Base-by-base conservation (phyloP, 2,329 filamentous ascomycete species). In the Sphaerulina populicola region DNA sequence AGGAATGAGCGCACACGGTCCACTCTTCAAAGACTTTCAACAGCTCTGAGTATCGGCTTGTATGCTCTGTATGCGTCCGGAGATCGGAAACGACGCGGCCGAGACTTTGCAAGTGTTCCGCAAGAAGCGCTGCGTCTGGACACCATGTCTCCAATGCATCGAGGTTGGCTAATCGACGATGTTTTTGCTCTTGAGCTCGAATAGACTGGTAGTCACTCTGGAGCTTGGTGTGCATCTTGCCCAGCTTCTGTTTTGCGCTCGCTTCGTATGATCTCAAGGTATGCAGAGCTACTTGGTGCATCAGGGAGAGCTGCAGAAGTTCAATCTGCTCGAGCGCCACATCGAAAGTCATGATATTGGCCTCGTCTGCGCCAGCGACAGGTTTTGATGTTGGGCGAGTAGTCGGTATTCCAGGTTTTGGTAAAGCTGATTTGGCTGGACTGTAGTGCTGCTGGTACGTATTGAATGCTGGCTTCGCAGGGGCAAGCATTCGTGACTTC, bases 361-460 rank as follows among this genome's bases (percentile, higher is more conserved):
- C 69, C 73, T 75, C 44, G 72, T 73, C 6, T 74, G 81, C 65
- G 82, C 79, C 46, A 77, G 83, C 72, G 60, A 82, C 81, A 29
- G 77, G 79, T 1, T 81, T 80, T 2, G 66, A 74, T 76, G 37
- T 74, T 10, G 46, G n/a, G n/a, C 46, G 23, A 21, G 18, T 37
- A 23, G 36, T 41, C 4, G 66, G 66, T 10, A 67, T 78, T n/a
- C 79, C 71, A 4, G 81, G 79, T 54, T 85, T 86, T 0, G 82
- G 79, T 0, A 77, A 74, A 7, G 74, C 69, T 3, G 72, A 73
- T 61, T 84, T 84, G 40, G 78, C 77, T 0, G 83, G 82, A 27
- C 79, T 82, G 69, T 79, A 85, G 68, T 85, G 80, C 58, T 85
- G 81, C 58, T 85, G 81, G 36, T 79, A 74, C 0, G 77, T 83